These are phyloP conservation scores for Solanum medicagineum DNA, from an alignment of 257 asterid species.

Conservation along the genomic window DNA sequence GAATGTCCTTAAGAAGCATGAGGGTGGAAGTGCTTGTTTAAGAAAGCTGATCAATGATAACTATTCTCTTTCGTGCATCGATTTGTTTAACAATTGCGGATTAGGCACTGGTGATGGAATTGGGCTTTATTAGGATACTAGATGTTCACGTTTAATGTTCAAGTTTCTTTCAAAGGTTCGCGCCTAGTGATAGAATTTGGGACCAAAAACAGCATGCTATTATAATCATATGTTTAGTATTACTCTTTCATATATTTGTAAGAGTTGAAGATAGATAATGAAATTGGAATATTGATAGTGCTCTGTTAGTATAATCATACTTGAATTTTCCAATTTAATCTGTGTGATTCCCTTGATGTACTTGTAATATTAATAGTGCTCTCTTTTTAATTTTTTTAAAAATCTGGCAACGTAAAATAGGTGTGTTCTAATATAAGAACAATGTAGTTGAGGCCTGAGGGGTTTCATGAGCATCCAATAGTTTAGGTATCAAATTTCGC, in stretches of 20 bases:
- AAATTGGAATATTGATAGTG: too few species aligned
- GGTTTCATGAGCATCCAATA: background rate
- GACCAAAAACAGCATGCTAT: background rate
- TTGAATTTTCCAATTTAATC: too few species aligned
- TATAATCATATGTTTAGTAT: too few species aligned
- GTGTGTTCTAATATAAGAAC: background rate
- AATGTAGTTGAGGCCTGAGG: background rate
- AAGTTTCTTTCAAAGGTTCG: background rate
- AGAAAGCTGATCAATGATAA: conserved; percentile 13
- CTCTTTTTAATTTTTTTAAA: background rate
- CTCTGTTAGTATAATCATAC: too few species aligned
- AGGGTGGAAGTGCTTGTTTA: conserved; percentile 1
- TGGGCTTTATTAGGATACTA: conserved; percentile 37
- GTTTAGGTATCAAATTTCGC: background rate
- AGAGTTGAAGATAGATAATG: too few species aligned
- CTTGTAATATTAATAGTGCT: background rate
- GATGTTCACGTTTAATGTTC: conserved; percentile 6
- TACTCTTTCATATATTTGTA: too few species aligned
- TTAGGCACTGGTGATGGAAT: conserved; percentile 27
- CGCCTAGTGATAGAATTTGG: background rate
- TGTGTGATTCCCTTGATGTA: background rate
- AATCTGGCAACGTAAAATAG: background rate
- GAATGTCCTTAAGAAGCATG: background rate
- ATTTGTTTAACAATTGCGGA: conserved; percentile 11
- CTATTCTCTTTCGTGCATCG: too few species aligned